Percentiles rank a stretch among this genome's conserved stretches.
phyloP scores from a whole-genome alignment of 2,329 filamentous ascomycete genomes.

The Aspergillus proliferans region DNA sequence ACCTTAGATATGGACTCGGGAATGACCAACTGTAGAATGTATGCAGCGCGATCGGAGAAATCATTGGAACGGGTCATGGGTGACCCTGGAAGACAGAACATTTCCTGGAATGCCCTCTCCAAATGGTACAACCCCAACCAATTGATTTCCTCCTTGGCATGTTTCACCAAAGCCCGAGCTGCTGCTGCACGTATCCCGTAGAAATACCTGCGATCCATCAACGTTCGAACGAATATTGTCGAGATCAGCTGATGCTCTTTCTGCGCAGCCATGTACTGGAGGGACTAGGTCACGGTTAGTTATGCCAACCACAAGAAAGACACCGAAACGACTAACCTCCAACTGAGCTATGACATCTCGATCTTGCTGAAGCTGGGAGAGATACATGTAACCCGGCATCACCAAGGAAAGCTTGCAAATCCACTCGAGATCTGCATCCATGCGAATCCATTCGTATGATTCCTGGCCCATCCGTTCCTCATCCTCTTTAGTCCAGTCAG shows the following conservation, averaged over 20 bases:
- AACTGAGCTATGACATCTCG: constrained; percentile 86
- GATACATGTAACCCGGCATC: constrained; percentile 94
- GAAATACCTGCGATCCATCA: constrained; percentile 89
- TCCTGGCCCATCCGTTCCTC: constrained; percentile 90
- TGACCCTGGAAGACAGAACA: constrained; percentile 77
- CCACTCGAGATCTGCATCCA: constrained; percentile 99
- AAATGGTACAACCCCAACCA: constrained; percentile 81
- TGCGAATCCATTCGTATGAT: constrained; percentile 96
- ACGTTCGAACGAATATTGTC: constrained; percentile 79
- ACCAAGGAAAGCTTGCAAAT: constrained; percentile 75
- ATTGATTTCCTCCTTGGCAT: constrained; percentile 63
- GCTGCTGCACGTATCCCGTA: constrained; percentile 87
- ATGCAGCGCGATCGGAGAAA: constrained; percentile 79
- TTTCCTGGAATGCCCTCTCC: constrained; percentile 74
- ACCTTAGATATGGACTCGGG: constrained; percentile 73
- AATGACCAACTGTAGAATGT: constrained; percentile 78
- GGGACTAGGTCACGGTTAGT: constrained; percentile 42
- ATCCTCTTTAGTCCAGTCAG: constrained; percentile 83
- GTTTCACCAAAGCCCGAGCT: constrained; percentile 68
- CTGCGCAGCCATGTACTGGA: constrained; percentile 66
- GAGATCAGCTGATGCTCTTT: constrained; percentile 74
- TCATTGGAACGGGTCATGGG: constrained; percentile 82
- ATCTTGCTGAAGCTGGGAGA: constrained; percentile 95
- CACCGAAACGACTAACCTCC: constrained; percentile 38
- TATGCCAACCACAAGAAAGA: constrained; percentile 1